Conservation (phyloP, 352 stramenopile species). For the Halophytophthora batemanensis region DNA sequence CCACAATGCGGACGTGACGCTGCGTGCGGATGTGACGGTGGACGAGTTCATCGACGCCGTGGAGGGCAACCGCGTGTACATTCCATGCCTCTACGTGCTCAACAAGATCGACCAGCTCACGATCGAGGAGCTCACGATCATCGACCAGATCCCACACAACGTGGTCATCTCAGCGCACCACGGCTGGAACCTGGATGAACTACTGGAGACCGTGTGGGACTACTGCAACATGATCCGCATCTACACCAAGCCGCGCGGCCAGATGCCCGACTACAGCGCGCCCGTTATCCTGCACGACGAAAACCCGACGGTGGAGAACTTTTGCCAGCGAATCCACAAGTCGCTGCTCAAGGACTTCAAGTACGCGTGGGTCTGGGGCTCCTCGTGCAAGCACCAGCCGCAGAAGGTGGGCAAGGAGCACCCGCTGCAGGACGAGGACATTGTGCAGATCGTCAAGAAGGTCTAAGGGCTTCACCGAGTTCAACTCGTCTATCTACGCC, state of each 20-base stretch:
- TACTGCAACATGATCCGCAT: constrained; percentile 98
- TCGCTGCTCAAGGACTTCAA: constrained; percentile 87
- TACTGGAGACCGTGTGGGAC: constrained; percentile 97
- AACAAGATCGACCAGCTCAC: constrained; percentile 99
- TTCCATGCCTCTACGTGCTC: constrained; percentile 97
- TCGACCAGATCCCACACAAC: constrained; percentile 98
- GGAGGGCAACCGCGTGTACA: constrained; percentile 98
- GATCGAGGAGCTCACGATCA: constrained; percentile 98
- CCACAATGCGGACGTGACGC: constrained; percentile 95
- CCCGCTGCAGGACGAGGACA: constrained; percentile 96
- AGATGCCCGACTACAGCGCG: constrained; percentile 95
- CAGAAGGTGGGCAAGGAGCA: constrained; percentile 99
- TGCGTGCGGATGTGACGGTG: constrained; percentile 94
- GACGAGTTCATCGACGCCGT: constrained; percentile 99
- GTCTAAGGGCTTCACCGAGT: constrained; percentile 53
- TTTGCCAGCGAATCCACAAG: constrained; percentile 95
- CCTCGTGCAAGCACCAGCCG: constrained; percentile 97
- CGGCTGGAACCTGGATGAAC: constrained; percentile 98
- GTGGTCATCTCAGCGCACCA: constrained; percentile 96
- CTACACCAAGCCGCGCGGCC: constrained; percentile 97
- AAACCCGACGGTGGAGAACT: constrained; percentile 94
- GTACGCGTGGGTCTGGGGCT: constrained; percentile 98
- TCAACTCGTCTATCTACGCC: no score
- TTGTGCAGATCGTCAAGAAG: constrained; percentile 99
- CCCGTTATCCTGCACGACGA: constrained; percentile 97